Conservation (phyloP, 2,329 filamentous ascomycete genomes). For the Aspergillus hortae region DNA sequence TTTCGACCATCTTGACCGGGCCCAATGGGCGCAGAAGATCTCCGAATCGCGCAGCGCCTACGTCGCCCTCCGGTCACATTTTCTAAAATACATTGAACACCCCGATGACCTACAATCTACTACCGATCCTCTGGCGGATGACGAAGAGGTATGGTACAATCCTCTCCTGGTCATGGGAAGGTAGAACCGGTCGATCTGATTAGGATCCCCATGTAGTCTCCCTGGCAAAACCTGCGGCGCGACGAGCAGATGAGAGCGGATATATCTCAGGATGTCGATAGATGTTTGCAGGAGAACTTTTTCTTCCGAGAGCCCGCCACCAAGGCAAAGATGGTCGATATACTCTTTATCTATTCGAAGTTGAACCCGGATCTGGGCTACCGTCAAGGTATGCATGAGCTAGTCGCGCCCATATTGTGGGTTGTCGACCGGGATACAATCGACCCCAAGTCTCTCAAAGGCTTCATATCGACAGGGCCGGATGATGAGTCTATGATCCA, state of each 20-base stretch:
- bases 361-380: constrained; percentile 84
- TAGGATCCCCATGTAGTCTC: constrained; percentile 58
- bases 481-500: constrained; percentile 57
- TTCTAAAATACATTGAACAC: constrained; percentile 77
- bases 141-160: constrained; percentile 56
- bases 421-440: constrained; percentile 80
- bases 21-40: constrained; percentile 67
- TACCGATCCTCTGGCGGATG: constrained; percentile 82
- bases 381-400: constrained; percentile 97
- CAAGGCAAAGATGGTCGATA: constrained; percentile 78
- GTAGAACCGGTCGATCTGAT: constrained; percentile 17
- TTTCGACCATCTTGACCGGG: constrained; percentile 62
- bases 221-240: constrained; percentile 80
- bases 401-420: constrained; percentile 84
- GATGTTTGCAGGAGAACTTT: constrained; percentile 82
- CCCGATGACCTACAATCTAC: constrained; percentile 73
- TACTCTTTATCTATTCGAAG: constrained; percentile 93
- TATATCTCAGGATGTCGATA: constrained; percentile 89
- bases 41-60: constrained; percentile 72
- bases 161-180: constrained; percentile 41
- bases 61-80: constrained; percentile 65
- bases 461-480: constrained; percentile 25
- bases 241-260: constrained; percentile 83
- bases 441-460: constrained; percentile 42
- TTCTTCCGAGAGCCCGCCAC: constrained; percentile 80